phyloP scores from a whole-genome alignment of 2,329 filamentous ascomycete genomes.

The Alternaria arborescens region DNA sequence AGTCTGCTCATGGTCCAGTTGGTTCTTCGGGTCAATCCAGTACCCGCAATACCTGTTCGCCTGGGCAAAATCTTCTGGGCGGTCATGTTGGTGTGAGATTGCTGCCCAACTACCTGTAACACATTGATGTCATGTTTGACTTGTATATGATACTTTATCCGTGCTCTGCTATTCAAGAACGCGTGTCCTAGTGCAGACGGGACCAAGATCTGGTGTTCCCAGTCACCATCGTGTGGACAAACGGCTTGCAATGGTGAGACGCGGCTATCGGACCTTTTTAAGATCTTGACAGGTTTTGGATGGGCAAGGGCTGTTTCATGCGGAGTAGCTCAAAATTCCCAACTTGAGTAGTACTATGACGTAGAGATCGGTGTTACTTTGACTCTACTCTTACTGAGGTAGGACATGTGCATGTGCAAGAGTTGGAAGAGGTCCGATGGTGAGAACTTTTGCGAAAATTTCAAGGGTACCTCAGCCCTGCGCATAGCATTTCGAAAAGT shows the following conservation, averaged over 20 bases:
- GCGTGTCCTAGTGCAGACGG: neutral
- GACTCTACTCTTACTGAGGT: neutral
- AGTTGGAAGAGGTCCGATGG: neutral
- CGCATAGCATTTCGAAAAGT: neutral
- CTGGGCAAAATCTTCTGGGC: neutral
- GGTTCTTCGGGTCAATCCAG: neutral
- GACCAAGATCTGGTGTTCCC: neutral
- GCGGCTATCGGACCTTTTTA: conserved; percentile 2
- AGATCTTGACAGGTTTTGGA: conserved; percentile 5
- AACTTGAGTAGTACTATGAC: neutral
- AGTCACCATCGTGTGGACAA: neutral
- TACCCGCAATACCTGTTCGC: neutral
- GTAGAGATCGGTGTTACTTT: neutral
- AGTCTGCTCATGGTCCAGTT: neutral
- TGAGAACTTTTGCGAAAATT: neutral
- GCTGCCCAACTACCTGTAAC: neutral
- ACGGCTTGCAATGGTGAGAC: conserved; percentile 1
- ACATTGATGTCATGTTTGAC: neutral
- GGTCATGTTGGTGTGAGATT: neutral
- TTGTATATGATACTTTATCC: neutral
- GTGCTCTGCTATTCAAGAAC: neutral
- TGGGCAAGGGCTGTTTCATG: neutral
- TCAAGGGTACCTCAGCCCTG: neutral
- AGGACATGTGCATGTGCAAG: neutral
- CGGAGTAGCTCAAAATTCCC: neutral